These are phyloP conservation scores for Xylariaceae sp. DNA, from an alignment of 2,329 filamentous ascomycete genomes.

Conservation along the genomic window DNA sequence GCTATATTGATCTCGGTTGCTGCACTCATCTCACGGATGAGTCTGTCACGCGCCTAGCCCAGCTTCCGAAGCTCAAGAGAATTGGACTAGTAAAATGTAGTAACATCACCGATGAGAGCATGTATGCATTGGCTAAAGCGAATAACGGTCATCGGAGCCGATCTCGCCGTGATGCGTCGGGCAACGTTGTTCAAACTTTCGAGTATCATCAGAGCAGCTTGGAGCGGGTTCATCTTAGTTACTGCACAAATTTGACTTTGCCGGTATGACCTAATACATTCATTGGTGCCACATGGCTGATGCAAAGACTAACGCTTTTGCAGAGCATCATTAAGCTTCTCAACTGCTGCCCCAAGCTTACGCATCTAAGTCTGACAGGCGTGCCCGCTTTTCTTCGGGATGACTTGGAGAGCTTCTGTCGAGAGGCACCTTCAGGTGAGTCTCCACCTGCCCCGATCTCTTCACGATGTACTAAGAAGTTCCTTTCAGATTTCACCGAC, in stretches of 20 bases:
- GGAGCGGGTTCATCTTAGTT: conserved; percentile 94
- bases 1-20: conserved; percentile 98
- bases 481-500: conserved; percentile 77
- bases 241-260: conserved; percentile 84
- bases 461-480: conserved; percentile 29
- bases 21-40: conserved; percentile 85
- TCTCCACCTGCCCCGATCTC: neutral
- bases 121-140: conserved; percentile 78
- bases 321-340: conserved; percentile 89
- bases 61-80: conserved; percentile 87
- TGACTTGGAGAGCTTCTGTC: conserved; percentile 83
- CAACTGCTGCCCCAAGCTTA: conserved; percentile 88
- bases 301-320: conserved; percentile 36
- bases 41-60: conserved; percentile 81
- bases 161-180: conserved; percentile 51
- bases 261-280: conserved; percentile 55
- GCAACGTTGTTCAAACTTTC: conserved; percentile 47
- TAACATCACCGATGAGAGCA: conserved; percentile 86
- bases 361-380: conserved; percentile 91
- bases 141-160: conserved; percentile 52
- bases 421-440: conserved; percentile 76
- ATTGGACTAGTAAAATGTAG: conserved; percentile 95
- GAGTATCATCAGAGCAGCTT: conserved; percentile 67
- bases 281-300: neutral
- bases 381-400: conserved; percentile 87